Evolutionary conservation across 2,329 filamentous ascomycete genomes (phyloP), one percentile per base, ranked within the genome.

Genomic region (Alternaria angustiovoidea): DNA sequence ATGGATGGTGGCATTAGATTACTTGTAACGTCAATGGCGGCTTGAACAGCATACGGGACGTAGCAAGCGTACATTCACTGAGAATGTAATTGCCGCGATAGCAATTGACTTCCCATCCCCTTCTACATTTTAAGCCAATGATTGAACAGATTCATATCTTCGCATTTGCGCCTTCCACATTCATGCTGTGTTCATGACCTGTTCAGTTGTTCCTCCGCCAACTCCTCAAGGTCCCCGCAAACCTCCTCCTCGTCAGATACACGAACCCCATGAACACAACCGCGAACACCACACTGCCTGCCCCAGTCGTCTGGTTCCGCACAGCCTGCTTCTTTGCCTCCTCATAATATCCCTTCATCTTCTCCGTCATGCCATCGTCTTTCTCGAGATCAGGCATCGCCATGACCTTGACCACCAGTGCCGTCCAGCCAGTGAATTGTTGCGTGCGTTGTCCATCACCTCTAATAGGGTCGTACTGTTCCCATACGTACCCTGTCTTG

Each of bases 361-460:
- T 64, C 5, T 67, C 69, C 28, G 58, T 66, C 0, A 70, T 55
- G 2, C 66, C 66, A 3, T 64, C 63, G 3, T 60, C 61, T 26
- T 52, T 56, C 9, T 60, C 61, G 39, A 92, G 71, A 68, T 95
- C 90, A 7, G 92, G 91, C 92, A 98, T 94, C 43, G 88, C 87
- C 93, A 97, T 96, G 67, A 98, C 91, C 83, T 96, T 97, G 46
- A 98, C 94, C 49, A 98, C 92, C 79, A 98, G 82, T 77, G 93
- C 97, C n/a, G 95, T 98, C 95, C 95, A 99, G 51, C 95, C 95
- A 0, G 95, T 97, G 77, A 98, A 99, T 79, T 97, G 94, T 83
- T 97, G 93, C 4, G 93, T 98, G 46, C 95, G 87, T 82, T 98
- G 94, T n/a, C 95, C 95, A 54, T 87, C 86, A 44, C 95, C 95